Base-by-base conservation (phyloP, 2,329 filamentous ascomycete species). In the Arthrobotrys sphaeroides region DNA sequence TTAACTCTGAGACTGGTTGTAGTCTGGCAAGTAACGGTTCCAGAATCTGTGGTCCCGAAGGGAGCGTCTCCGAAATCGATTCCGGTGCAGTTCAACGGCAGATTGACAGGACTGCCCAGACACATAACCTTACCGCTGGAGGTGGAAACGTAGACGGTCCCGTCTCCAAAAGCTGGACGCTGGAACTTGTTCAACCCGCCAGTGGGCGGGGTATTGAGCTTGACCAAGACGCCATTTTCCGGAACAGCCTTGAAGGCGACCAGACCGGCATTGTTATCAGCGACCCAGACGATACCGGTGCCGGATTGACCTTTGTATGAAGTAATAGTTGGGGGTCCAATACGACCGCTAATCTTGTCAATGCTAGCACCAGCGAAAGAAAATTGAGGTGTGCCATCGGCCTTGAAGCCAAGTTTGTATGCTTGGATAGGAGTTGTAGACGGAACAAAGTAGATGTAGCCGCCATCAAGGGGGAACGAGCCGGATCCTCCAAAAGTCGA, bases 391-490 rank as follows among this genome's bases (percentile, higher is more conserved):
- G 64, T 69, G 2, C 72, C 72, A 40, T 77, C 74, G 13, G 78
- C 64, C 73, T 82, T 79, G 76, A 80, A 73, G 24, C 81, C 80
- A 73, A 83, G 79, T 77, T 82, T 82, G 79, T 82, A 83, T 9
- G 78, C 77, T 47, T 82, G 78, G 1, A 80, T 59, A 3, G 72
- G 72, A 9, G 72, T 75, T n/a, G 72, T 75, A 2, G 72, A 75
- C 13, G 72, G 72, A n/a, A 75, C 72, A 38, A 75, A 75, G 24
- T 75, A 75, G 40, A 86, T 82, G 74, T 85, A 86, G 0, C 85
- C 85, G 1, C 85, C 85, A 24, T 86, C 84, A 0, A 85, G 78
- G 0, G 85, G 85, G 74, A 85, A 86, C 0, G 85, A 84, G 9
- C 84, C 85, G 3, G 83, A 83, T 0, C 84, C 85, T 0, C 83